Base-by-base conservation (phyloP, 2,329 filamentous ascomycete species). In the Falciphora oryzae region DNA sequence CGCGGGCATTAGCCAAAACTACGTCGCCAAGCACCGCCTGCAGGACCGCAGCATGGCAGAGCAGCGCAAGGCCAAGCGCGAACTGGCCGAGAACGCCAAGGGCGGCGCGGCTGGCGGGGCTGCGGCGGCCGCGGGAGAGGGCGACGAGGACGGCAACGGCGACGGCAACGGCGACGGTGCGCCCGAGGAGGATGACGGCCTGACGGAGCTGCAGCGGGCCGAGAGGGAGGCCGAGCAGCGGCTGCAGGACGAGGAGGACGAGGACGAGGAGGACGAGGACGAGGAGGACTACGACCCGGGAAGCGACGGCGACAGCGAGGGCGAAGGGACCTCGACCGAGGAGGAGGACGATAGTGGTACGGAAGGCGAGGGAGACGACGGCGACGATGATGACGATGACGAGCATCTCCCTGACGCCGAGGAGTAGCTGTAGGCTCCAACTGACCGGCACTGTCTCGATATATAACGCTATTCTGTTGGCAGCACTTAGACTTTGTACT, bases 21-120 rank as follows among this genome's bases (percentile, higher is more conserved):
- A 88, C 70, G 80, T 90, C 60, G 81, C 83, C 70, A 80, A 80
- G 13, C 83, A 89, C 68, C 79, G 83, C 0, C 78, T 90, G 31
- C 85, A 89, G 67, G 87, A 90, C 70, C 79, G 85, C 66, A 89
- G 87, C 71, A 86, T 90, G 85, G 87, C 87, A 0, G 87, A 90
- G 71, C 83, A 85, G 71, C 76, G 88, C 63, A 87, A 87, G 70
- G 88, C 85, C 1, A 89, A 89, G 80, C 77, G 82, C 32, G 79
- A 87, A 72, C 73, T 88, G 63, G 81, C 83, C 3, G 85, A 89
- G 71, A 89, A 89, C 68, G 78, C 76, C 27, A 83, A 82, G 71
- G 76, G 69, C 5, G 74, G 65, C 1, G 74, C 70, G 22, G 75
- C 71, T 1, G 77, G 69, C 1, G 77, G 70, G 13, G 73, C 74